Evolutionary conservation across 2,329 filamentous ascomycete genomes (phyloP), one percentile per base, ranked within the genome.

Genomic region (Cercospora beticola): DNA sequence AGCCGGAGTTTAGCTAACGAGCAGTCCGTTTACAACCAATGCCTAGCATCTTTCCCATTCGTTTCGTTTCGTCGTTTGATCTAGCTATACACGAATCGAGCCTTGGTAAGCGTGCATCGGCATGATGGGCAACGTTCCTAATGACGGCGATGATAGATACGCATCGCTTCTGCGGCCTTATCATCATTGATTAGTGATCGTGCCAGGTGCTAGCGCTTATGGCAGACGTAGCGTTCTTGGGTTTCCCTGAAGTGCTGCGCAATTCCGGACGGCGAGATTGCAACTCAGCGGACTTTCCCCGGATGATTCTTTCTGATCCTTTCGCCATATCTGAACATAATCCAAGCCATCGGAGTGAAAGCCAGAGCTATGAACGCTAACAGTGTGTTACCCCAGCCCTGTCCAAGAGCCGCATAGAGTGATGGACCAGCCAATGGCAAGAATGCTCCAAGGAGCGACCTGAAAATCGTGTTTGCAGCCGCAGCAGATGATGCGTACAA

Each of bases 381-480:
- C 62, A 88, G 64, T 16, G 81, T 83, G 69, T 87, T 88, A 0
- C 88, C 89, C 78, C 88, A 89, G 0, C 88, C 88, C 4, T 88
- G 73, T 0, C 88, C 88, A 1, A 90, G 75, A 2, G 77, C 80
- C n/a, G 82, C 77, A 73, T 89, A 91, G 86, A 91, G 87, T 56
- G 78, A 74, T 18, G 85, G 79, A 0, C 86, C 87, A 2, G 83
- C 83, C 14, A 90, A 79, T 0, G 88, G 89, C 0, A 90, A 77
- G 5, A 88, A 77, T 2, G 85, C 86, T 10, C 87, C 88, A 12
- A 87, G 80, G 0, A 88, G 73, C 12, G 80, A 83, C 26, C 88
- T 79, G 4, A 90, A 76, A 4, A 91, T 84, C 0, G 88, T 89
- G 70, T 85, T 89, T 1, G 88, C 89, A 0, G 90, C 89, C 0